Evolutionary conservation across 2,329 filamentous ascomycete genomes (phyloP), one percentile per base, ranked within the genome.

Genomic region (Keithomyces neogunnii): DNA sequence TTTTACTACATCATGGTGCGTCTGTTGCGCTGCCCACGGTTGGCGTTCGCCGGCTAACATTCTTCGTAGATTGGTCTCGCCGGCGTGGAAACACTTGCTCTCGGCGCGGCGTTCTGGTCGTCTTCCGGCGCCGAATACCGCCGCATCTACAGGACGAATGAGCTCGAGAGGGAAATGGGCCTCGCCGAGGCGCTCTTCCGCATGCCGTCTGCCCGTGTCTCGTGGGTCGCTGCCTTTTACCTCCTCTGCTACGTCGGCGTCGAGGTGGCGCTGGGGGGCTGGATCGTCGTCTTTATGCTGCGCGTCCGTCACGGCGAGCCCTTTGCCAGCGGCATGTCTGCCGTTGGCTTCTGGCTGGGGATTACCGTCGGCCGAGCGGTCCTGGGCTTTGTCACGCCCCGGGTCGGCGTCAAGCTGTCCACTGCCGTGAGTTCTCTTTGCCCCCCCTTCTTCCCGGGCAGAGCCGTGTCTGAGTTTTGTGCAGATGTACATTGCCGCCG

Each of bases 271-370:
- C 74, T 89, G 1, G 85, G 86, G 28, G 88, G 88, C 3, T 92
- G 88, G 88, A 82, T 91, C 36, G 84, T 89, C 40, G 84, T 82
- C 0, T 90, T 91, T 64, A 90, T 91, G 85, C 80, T 88, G 5
- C 77, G 79, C 10, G 82, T 88, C 9, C 78, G 88, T 11, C 68
- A 83, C 4, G 86, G 81, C 1, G 75, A 69, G 2, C 67, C 79
- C 0, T 89, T 88, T 57, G 79, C 81, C 0, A 82, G 82, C 19
- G 86, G 86, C 30, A 84, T 88, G 66, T 82, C 81, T 0, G 82
- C 80, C 0, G 88, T 86, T 0, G 86, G 86, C 0, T 91, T 89
- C 66, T 91, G 87, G 87, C 77, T 86, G 19, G 87, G 87, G 0
- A 78, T 89, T 59, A 88, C 86, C 0, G 65, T 85, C 0, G 87